Conservation (phyloP, 2,329 filamentous ascomycete species). For the Pseudogymnoascus sp. region DNA sequence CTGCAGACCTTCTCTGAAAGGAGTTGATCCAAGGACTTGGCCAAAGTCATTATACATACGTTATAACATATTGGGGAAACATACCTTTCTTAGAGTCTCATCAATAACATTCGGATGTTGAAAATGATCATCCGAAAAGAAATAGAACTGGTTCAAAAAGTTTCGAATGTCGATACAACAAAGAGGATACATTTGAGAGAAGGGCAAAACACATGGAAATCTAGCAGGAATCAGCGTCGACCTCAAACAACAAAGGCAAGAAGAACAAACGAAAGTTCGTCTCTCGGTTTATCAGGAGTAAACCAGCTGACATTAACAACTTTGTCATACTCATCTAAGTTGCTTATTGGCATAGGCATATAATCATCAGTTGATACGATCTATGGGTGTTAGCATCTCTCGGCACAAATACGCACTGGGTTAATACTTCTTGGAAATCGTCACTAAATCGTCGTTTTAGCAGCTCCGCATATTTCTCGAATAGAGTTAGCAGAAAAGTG, state of each 20-base stretch:
- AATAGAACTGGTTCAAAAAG: slow-evolving; percentile 96
- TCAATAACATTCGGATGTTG: slow-evolving; percentile 86
- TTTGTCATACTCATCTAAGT: slow-evolving; percentile 84
- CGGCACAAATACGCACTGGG: not conserved
- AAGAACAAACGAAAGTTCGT: slow-evolving; percentile 62
- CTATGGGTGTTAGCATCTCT: slow-evolving; percentile 30
- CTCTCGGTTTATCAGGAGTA: slow-evolving; percentile 67
- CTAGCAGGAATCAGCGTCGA: slow-evolving; percentile 35
- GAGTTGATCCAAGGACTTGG: slow-evolving; percentile 83
- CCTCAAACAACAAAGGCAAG: not conserved
- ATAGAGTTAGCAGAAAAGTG: slow-evolving; percentile 76
- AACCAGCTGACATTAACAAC: slow-evolving; percentile 97
- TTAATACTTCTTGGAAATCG: slow-evolving; percentile 77
- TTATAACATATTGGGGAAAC: slow-evolving; percentile 13
- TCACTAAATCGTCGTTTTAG: slow-evolving; percentile 88
- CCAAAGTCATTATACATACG: slow-evolving; percentile 7
- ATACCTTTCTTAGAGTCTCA: slow-evolving; percentile 72
- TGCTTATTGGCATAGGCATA: slow-evolving; percentile 98
- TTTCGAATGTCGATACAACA: slow-evolving; percentile 98
- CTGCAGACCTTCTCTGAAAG: slow-evolving; percentile 87
- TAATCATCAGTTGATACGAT: slow-evolving; percentile 91
- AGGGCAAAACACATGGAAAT: slow-evolving; percentile 91
- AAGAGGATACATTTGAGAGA: slow-evolving; percentile 97
- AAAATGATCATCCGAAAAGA: slow-evolving; percentile 95
- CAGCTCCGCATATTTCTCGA: slow-evolving; percentile 88